Conservation (phyloP, 805 yeast genomes). For the Trichomonascus vanleenenianus region DNA sequence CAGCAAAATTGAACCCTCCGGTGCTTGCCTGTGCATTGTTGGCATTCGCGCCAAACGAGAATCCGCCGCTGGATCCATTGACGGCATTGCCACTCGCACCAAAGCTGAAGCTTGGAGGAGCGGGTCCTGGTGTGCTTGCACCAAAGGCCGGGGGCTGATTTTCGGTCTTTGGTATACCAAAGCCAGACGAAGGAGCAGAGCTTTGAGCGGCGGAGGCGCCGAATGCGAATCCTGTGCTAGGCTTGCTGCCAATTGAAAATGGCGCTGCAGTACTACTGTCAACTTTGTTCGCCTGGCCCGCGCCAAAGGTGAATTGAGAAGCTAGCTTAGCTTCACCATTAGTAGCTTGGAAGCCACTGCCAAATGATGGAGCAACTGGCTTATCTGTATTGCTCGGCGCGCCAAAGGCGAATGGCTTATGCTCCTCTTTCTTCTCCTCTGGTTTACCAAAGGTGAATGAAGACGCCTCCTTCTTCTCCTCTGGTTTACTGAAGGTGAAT, state of each 20-base stretch:
- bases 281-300: neutral
- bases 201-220: neutral
- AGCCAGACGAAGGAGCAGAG: neutral
- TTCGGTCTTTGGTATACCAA: neutral
- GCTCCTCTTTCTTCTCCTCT: neutral
- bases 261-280: neutral
- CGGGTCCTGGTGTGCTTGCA: neutral
- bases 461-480: neutral
- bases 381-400: neutral
- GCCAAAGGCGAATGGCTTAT: constrained; percentile 1
- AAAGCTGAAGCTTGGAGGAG: too few species aligned
- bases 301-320: neutral
- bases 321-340: neutral
- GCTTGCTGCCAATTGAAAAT: neutral
- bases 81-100: neutral
- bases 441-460: neutral
- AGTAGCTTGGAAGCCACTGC: neutral
- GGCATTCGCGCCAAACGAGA: constrained; percentile 1
- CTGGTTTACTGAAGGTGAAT: neutral
- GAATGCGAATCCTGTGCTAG: constrained; percentile 1
- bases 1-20: neutral
- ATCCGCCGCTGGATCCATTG: neutral
- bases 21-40: neutral
- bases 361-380: neutral
- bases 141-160: neutral